A percentile compares a stretch with the other conserved stretches of the same genome.
phyloP scores from a whole-genome alignment of 495 filamentous ascomycete species.

The Trichocladium uniseriatum region DNA sequence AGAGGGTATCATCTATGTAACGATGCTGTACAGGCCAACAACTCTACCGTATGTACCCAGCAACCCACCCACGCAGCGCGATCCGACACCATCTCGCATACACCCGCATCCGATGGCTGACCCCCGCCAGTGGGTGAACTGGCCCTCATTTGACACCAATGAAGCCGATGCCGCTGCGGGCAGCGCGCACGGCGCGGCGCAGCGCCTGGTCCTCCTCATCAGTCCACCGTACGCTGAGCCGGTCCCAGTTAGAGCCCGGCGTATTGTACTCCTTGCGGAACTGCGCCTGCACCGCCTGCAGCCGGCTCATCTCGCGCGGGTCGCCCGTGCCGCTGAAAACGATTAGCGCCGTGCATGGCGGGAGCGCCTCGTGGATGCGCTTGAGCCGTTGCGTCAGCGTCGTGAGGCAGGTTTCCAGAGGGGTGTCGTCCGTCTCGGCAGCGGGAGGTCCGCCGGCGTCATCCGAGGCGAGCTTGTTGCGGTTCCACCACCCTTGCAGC shows the following conservation, averaged over 20 bases:
- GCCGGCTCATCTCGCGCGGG: conserved; percentile 62
- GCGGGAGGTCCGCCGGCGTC: conserved; percentile 4
- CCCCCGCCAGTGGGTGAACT: not conserved
- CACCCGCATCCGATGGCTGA: not conserved
- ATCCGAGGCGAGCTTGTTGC: conserved; percentile 29
- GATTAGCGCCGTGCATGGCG: conserved; percentile 75
- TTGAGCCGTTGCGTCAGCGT: conserved; percentile 48
- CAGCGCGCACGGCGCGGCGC: conserved; percentile 56
- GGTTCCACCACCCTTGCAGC: conserved; percentile 74
- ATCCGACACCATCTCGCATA: not conserved
- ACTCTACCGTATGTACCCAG: not conserved
- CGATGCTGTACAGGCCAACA: not conserved
- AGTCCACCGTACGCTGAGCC: conserved; percentile 83
- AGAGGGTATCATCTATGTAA: too few species aligned
- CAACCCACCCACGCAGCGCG: not conserved
- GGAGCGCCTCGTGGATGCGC: conserved; percentile 63
- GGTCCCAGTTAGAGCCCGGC: conserved; percentile 71
- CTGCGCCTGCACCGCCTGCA: conserved; percentile 62
- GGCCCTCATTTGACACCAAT: conserved; percentile 56
- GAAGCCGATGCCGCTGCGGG: conserved; percentile 73
- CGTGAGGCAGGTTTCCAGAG: conserved; percentile 41
- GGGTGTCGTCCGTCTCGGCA: conserved; percentile 25
- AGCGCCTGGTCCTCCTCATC: conserved; percentile 75
- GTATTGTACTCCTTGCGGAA: conserved; percentile 68
- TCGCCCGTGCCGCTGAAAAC: conserved; percentile 87